A percentile compares a stretch with the other conserved stretches of the same genome.
phyloP scores from a whole-genome alignment of 129 eudicot genomes.

The Ambrosia trifida region DNA sequence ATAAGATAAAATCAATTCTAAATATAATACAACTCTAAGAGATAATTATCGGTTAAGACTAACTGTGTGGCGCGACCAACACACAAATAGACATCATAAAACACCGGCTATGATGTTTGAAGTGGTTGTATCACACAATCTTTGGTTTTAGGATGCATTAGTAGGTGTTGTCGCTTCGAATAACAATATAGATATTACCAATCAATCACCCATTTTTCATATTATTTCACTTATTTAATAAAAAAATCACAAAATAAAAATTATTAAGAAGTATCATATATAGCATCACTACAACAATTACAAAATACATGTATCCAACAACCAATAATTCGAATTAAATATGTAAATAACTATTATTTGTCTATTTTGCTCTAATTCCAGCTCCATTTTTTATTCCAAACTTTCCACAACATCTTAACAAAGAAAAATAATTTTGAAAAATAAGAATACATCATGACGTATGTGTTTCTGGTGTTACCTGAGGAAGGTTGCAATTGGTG shows the following conservation, averaged over 20 bases:
- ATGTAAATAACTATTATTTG: background rate
- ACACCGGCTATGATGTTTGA: no score
- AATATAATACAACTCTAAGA: no score
- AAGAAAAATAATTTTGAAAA: background rate
- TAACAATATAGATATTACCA: no score
- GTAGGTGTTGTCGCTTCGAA: no score
- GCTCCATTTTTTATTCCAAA: background rate
- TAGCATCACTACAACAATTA: background rate
- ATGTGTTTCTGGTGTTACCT: conserved; percentile 33
- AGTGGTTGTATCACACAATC: no score
- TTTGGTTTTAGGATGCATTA: no score
- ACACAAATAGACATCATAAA: no score
- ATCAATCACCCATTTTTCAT: background rate
- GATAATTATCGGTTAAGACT: no score
- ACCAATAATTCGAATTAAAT: background rate
- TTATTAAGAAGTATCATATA: background rate
- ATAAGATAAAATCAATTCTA: no score
- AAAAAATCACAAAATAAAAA: background rate
- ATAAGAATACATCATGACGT: conserved; percentile 11
- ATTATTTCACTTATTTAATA: background rate
- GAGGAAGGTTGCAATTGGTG: conserved; percentile 65
- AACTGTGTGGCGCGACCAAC: no score
- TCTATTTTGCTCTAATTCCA: background rate
- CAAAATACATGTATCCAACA: background rate
- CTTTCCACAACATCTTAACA: background rate